These are phyloP conservation scores for Colletotrichum endophyticum DNA, from an alignment of 2,329 filamentous ascomycete genomes.

Conservation along the genomic window DNA sequence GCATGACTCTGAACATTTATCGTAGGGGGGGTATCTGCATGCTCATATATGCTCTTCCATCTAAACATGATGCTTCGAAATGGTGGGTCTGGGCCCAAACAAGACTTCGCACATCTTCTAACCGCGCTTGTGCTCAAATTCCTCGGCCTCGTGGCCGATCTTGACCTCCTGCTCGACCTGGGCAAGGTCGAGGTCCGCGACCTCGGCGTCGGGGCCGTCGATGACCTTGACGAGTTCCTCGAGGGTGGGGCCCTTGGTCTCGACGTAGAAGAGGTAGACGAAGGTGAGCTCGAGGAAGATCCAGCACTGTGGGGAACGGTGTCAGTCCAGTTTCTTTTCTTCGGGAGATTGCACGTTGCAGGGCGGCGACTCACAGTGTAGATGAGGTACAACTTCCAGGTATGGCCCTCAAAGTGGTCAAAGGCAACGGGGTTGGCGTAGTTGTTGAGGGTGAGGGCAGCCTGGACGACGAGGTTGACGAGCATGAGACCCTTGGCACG, in stretches of 20 bases:
- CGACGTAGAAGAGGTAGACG: conserved; percentile 62
- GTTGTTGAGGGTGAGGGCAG: conserved; percentile 57
- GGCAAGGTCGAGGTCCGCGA: conserved; percentile 49
- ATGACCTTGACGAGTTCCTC: conserved; percentile 72
- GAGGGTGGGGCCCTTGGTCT: conserved; percentile 68
- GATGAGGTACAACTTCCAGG: conserved; percentile 63
- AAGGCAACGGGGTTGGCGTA: conserved; percentile 62
- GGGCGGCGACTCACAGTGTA: conserved; percentile 49
- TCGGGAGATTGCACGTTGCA: too few species aligned
- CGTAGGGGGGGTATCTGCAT: conserved; percentile 8
- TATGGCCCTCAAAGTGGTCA: conserved; percentile 43
- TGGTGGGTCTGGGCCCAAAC: neutral
- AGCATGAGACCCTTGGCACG: conserved; percentile 59
- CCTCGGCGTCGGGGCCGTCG: conserved; percentile 61
- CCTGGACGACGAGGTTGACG: conserved; percentile 61
- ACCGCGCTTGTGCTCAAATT: conserved; percentile 17
- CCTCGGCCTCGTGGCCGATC: conserved; percentile 16
- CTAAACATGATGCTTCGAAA: neutral
- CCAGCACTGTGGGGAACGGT: conserved; percentile 38
- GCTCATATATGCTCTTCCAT: neutral
- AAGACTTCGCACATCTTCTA: neutral
- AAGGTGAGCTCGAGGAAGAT: conserved; percentile 59
- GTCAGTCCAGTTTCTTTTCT: neutral
- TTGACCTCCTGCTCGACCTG: conserved; percentile 48
- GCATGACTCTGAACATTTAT: neutral